These are phyloP conservation scores for Poa annua DNA, from an alignment of 176 grass and related monocot genomes.

Conservation along the genomic window DNA sequence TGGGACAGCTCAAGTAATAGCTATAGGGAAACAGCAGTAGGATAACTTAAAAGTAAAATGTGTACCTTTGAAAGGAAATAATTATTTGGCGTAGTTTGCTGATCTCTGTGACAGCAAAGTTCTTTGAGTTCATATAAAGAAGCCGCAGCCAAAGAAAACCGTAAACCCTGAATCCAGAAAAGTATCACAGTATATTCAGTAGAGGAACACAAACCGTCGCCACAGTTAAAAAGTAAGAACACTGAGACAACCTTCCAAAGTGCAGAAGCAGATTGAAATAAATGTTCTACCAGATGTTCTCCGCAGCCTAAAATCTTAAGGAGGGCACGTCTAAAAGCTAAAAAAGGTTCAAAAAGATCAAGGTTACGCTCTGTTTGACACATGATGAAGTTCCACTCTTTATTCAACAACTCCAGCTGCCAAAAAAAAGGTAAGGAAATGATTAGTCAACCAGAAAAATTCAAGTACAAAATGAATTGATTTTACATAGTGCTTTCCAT, in stretches of 20 bases:
- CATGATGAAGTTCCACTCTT: slow-evolving; percentile 79
- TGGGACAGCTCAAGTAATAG: not conserved
- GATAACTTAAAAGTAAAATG: slow-evolving; percentile 22
- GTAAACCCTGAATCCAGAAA: slow-evolving; percentile 70
- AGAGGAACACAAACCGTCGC: slow-evolving; percentile 23
- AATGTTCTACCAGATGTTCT: slow-evolving; percentile 73
- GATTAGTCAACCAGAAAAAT: slow-evolving; percentile 29
- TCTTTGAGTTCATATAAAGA: slow-evolving; percentile 90
- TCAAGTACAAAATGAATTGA: slow-evolving; percentile 23
- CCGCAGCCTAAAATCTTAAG: slow-evolving; percentile 78
- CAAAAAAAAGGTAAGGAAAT: slow-evolving; percentile 35
- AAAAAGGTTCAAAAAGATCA: slow-evolving; percentile 89
- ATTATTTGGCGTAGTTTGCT: slow-evolving; percentile 57
- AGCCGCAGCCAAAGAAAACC: slow-evolving; percentile 88
- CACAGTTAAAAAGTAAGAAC: slow-evolving; percentile 25
- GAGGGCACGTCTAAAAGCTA: slow-evolving; percentile 78
- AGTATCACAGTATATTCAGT: slow-evolving; percentile 27
- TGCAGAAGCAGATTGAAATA: slow-evolving; percentile 83
- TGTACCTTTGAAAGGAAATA: slow-evolving; percentile 86
- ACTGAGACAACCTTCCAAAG: slow-evolving; percentile 79
- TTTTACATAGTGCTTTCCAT: not conserved
- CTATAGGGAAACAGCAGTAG: slow-evolving; percentile 28
- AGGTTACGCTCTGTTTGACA: slow-evolving; percentile 67
- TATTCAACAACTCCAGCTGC: slow-evolving; percentile 74
- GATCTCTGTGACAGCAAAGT: slow-evolving; percentile 59